A percentile compares a stretch with the other conserved stretches of the same genome.
phyloP scores from a whole-genome alignment of 306 rosid species.

The Lablab purpureus region DNA sequence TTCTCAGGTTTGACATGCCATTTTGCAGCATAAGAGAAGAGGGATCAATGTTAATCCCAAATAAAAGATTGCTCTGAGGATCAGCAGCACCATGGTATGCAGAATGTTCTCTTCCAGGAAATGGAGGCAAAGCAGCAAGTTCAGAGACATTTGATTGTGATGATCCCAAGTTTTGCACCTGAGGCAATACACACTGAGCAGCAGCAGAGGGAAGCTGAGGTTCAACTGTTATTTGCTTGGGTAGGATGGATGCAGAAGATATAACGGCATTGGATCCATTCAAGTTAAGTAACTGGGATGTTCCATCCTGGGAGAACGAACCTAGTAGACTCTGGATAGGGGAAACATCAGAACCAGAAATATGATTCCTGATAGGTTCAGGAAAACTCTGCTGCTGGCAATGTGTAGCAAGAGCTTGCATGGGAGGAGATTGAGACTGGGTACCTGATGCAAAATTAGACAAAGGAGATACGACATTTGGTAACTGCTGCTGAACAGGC shows the following conservation, averaged over 20 bases:
- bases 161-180: conserved; percentile 63
- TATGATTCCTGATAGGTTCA: conserved; percentile 63
- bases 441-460: conserved; percentile 68
- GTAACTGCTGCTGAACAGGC: conserved; percentile 73
- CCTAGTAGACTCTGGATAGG: conserved; percentile 76
- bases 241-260: conserved; percentile 64
- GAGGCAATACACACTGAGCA: conserved; percentile 69
- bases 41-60: conserved; percentile 82
- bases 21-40: conserved; percentile 78
- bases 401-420: conserved; percentile 66
- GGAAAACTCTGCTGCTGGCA: conserved; percentile 76
- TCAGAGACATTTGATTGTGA: conserved; percentile 60
- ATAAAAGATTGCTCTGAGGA: conserved; percentile 79
- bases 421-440: conserved; percentile 70
- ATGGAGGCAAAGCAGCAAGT: conserved; percentile 74
- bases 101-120: conserved; percentile 86
- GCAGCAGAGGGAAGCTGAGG: conserved; percentile 69
- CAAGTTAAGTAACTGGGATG: conserved; percentile 68
- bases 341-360: conserved; percentile 68
- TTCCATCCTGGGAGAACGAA: conserved; percentile 69
- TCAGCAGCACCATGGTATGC: conserved; percentile 76
- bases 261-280: conserved; percentile 57
- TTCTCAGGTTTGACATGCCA: conserved; percentile 71
- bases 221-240: conserved; percentile 70
- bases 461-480: conserved; percentile 62